Base-by-base conservation (phyloP, 2,329 filamentous ascomycete species). In the Scedosporium aurantiacum region DNA sequence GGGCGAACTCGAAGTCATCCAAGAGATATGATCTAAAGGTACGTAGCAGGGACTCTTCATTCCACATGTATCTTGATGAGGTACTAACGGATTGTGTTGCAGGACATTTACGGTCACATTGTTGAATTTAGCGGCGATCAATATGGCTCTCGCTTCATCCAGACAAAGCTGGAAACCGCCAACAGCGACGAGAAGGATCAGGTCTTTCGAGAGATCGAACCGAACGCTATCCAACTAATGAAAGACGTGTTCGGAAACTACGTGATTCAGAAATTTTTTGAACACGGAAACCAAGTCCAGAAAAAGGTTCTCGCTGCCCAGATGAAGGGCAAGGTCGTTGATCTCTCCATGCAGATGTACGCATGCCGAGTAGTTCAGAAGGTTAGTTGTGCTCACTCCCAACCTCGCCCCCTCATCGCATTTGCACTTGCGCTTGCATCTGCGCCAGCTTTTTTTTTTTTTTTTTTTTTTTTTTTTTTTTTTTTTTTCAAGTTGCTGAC, bases 191-290 rank as follows among this genome's bases (percentile, higher is more conserved):
- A 97, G 70, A 97, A 97, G 74, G 90, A 96, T 37, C 86, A 87
- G 61, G 83, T 97, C 0, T 97, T 97, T 77, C 79, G 82, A 0
- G 94, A 97, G 72, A 91, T 99, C 55, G 83, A 89, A 67, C 83
- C 86, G 0, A 94, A 99, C 66, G 85, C 88, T 1, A 74, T 96
- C 32, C 91, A 93, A 69, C 78, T 99, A 57, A 97, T 96, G 91
- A 93, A 88, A 55, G 94, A 97, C 71, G 88, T 97, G 0, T 99
- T 97, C 70, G 94, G 94, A 60, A 99, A 99, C 73, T 99, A 97
- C 70, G 94, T 99, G 41, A 92, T 97, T 45, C 94, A 99, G 70
- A 97, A 97, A 72, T 87, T 97, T 70, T 97, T 97, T 64, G 93
- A 97, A 71, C 91, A 97, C 71, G 93, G 94, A 45, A 95, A 91